Base-by-base conservation (phyloP, 164 flowering plant species). In the Sedum album region DNA sequence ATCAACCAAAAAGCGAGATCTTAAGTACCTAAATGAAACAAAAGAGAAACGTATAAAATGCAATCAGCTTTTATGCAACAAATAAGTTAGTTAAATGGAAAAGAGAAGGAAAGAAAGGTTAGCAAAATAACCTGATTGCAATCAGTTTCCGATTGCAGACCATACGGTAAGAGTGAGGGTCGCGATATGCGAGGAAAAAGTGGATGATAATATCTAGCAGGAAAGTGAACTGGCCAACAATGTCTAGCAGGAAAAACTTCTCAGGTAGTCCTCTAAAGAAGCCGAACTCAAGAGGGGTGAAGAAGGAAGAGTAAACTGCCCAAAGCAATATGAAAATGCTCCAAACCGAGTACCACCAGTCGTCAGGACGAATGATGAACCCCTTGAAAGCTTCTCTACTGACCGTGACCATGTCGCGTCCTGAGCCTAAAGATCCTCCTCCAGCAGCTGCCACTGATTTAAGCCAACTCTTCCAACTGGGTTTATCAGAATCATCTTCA, bases 241-340 rank as follows among this genome's bases (percentile, higher is more conserved):
- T 84, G 80, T 94, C 98, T 33, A 94, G 80, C 33, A 87, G 70
- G 67, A 85, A 79, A 25, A 94, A 82, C 57, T 79, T 74, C 73
- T 80, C 65, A 1, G 95, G 96, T 60, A 94, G 76, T 44, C 99
- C 99, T 60, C 93, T 76, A 81, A 94, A 91, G 85, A 94, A 94
- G 1, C 93, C 99, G 49, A 94, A 94, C 83, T 94, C 99, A 71
- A 94, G 25, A 2, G 97, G 98, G 4, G 98, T 94, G 80, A 94
- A 91, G 82, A 85, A 84, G 6, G 97, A 91, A 0, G 97, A 94
- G 80, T 91, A 91, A 1, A 89, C 46, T 51, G 98, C 96, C 97
- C 96, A 94, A 66, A 89, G 0, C 42, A 89, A 77, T 73, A 94
- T 86, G 83, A 94, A 84, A 6, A 79, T 71, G 21, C 74, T 84